A percentile compares a stretch with the other conserved stretches of the same genome.
phyloP scores from a whole-genome alignment of 2,329 filamentous ascomycete genomes.

The Fusarium nanum region DNA sequence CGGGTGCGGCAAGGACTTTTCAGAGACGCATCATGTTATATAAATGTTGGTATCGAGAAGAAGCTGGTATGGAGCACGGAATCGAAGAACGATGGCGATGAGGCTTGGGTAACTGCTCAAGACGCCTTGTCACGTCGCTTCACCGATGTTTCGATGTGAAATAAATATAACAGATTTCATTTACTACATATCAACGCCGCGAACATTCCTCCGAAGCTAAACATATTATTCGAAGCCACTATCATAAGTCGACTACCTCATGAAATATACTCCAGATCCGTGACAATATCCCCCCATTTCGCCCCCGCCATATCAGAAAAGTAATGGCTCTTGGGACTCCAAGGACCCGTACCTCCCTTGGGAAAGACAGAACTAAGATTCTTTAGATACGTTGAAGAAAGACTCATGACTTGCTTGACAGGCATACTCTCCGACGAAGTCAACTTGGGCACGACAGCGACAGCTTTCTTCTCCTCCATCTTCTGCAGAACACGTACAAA shows the following conservation, averaged over 20 bases:
- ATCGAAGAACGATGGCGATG: neutral
- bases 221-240: rapidly evolving
- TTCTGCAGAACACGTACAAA: slow-evolving; percentile 62
- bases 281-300: slow-evolving; percentile 47
- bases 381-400: slow-evolving; percentile 65
- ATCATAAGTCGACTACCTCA: neutral
- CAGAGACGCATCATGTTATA: neutral
- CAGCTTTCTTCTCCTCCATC: slow-evolving; percentile 59
- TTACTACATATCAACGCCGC: neutral
- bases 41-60: slow-evolving; percentile 13
- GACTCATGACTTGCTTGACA: slow-evolving; percentile 54
- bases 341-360: slow-evolving; percentile 56
- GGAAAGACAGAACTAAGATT: slow-evolving; percentile 57
- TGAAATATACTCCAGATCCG: slow-evolving; percentile 36
- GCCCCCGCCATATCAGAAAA: slow-evolving; percentile 46
- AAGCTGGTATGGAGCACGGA: neutral
- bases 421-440: slow-evolving; percentile 52
- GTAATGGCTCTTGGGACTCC: slow-evolving; percentile 49
- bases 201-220: rapidly evolving
- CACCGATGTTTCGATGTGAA: slow-evolving; percentile 7
- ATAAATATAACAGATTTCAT: rapidly evolving
- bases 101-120: neutral
- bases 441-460: slow-evolving; percentile 58
- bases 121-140: neutral
- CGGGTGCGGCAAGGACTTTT: neutral